Evolutionary conservation across 2,329 filamentous ascomycete species (phyloP).

Genomic region (Alternaria conjuncta): DNA sequence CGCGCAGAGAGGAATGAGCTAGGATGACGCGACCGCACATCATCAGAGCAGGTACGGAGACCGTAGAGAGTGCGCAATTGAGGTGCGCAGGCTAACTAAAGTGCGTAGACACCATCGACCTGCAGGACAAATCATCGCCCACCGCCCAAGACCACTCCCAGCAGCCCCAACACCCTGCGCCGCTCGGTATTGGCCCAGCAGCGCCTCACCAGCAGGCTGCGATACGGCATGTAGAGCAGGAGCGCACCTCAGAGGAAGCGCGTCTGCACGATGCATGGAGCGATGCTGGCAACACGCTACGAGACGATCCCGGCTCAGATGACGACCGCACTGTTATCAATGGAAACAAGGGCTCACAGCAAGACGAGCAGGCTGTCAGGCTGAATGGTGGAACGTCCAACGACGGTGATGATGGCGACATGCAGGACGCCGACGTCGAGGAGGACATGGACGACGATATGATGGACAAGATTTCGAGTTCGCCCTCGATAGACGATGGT

Average conservation of each 20-base stretch:
- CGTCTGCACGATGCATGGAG: slow-evolving; percentile 63
- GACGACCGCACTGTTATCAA: slow-evolving; percentile 54
- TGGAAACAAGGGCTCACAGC: slow-evolving; percentile 26
- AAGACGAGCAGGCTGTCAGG: slow-evolving; percentile 41
- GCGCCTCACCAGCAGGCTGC: slow-evolving; percentile 87
- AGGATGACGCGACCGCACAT: slow-evolving; percentile 63
- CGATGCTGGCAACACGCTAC: slow-evolving; percentile 46
- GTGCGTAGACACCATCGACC: slow-evolving; percentile 84
- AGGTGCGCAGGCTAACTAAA: slow-evolving; percentile 31
- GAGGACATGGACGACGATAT: slow-evolving; percentile 83
- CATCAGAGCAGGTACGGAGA: slow-evolving; percentile 60
- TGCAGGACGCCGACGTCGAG: slow-evolving; percentile 69
- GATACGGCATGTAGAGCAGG: slow-evolving; percentile 78
- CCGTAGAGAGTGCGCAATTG: not conserved
- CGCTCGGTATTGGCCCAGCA: slow-evolving; percentile 61
- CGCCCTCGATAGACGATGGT: slow-evolving; percentile 99
- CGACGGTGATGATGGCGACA: slow-evolving; percentile 56
- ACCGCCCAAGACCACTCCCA: slow-evolving; percentile 82
- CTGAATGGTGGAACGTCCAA: slow-evolving; percentile 46
- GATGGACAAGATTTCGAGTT: slow-evolving; percentile 99
- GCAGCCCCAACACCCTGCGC: slow-evolving; percentile 59
- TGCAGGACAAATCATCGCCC: slow-evolving; percentile 82
- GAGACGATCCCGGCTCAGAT: slow-evolving; percentile 64
- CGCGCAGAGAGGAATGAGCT: slow-evolving; percentile 41
- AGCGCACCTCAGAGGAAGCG: slow-evolving; percentile 74